phyloP scores from a whole-genome alignment of 805 yeast genomes.

The Candida takata region DNA sequence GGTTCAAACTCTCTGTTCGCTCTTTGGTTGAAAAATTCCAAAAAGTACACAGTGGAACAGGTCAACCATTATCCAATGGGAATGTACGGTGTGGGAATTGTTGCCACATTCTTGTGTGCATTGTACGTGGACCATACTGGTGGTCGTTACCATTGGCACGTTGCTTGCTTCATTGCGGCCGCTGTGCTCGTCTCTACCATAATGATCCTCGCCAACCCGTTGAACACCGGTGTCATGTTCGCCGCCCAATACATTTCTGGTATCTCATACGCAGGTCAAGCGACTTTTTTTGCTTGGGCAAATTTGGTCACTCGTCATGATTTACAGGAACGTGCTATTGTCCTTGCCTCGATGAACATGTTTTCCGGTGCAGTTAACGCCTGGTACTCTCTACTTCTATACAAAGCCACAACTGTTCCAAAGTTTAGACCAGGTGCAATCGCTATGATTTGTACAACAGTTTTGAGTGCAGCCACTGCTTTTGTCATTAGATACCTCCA shows the following conservation, averaged over 20 bases:
- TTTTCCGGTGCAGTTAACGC: conserved; percentile 56
- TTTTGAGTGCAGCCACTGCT: conserved; percentile 35
- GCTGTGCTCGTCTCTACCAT: conserved; percentile 40
- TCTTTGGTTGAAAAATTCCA: conserved; percentile 36
- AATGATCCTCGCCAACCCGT: conserved; percentile 38
- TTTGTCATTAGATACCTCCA: conserved; percentile 37
- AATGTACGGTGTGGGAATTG: conserved; percentile 44
- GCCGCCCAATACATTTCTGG: conserved; percentile 53
- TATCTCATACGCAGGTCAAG: conserved; percentile 50
- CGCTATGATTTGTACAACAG: conserved; percentile 49
- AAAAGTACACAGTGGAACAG: conserved; percentile 34
- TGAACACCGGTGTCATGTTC: conserved; percentile 33
- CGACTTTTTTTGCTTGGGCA: conserved; percentile 58
- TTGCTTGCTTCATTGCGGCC: conserved; percentile 38
- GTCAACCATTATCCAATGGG: conserved; percentile 51
- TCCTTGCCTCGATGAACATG: conserved; percentile 61
- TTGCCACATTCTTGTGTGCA: conserved; percentile 38
- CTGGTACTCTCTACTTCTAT: conserved; percentile 56
- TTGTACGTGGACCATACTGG: conserved; percentile 37
- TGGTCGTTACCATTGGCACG: conserved; percentile 42
- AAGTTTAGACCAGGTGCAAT: conserved; percentile 44
- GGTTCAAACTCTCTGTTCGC: conserved; percentile 41
- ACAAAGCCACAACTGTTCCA: conserved; percentile 45
- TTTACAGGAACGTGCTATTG: conserved; percentile 56
- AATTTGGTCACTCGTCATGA: conserved; percentile 52